phyloP scores from a whole-genome alignment of 1,139 yeast genomes.

The Petasospora rhodanensis region DNA sequence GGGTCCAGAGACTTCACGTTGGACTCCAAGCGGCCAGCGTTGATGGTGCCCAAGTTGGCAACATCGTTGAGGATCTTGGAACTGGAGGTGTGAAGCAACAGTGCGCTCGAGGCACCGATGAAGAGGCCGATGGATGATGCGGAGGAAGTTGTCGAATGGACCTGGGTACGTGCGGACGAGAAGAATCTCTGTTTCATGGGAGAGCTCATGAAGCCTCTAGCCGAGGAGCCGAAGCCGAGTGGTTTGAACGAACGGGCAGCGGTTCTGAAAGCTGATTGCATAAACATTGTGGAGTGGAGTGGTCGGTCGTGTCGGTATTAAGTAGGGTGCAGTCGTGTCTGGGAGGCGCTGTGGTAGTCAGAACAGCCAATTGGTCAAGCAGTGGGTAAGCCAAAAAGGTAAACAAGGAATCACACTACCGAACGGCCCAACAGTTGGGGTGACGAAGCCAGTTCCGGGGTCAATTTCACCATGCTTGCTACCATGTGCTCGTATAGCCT shows the following conservation, averaged over 20 bases:
- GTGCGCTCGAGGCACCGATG: slow-evolving; percentile 22
- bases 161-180: slow-evolving; percentile 2
- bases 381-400: too few species aligned
- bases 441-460: too few species aligned
- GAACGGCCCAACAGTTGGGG: too few species aligned
- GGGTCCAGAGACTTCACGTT: slow-evolving; percentile 15
- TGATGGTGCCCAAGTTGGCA: slow-evolving; percentile 21
- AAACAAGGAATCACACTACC: too few species aligned
- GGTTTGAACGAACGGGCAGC: slow-evolving; percentile 16
- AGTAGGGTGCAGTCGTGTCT: not conserved
- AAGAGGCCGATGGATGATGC: slow-evolving; percentile 19
- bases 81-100: slow-evolving; percentile 16
- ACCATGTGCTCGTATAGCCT: too few species aligned
- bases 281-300: slow-evolving; percentile 12
- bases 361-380: too few species aligned
- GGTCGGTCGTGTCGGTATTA: not conserved
- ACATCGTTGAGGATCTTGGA: slow-evolving; percentile 25
- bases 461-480: too few species aligned
- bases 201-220: too few species aligned
- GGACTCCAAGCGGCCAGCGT: slow-evolving; percentile 9
- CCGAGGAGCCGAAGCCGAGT: not conserved
- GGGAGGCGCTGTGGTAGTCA: too few species aligned
- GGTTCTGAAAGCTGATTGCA: slow-evolving; percentile 15
- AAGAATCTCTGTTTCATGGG: slow-evolving; percentile 9
- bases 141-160: slow-evolving; percentile 1